Percentiles rank a stretch among this genome's conserved stretches.
phyloP scores from a whole-genome alignment of 2,329 filamentous ascomycete species.

The Aspergillus candidus region DNA sequence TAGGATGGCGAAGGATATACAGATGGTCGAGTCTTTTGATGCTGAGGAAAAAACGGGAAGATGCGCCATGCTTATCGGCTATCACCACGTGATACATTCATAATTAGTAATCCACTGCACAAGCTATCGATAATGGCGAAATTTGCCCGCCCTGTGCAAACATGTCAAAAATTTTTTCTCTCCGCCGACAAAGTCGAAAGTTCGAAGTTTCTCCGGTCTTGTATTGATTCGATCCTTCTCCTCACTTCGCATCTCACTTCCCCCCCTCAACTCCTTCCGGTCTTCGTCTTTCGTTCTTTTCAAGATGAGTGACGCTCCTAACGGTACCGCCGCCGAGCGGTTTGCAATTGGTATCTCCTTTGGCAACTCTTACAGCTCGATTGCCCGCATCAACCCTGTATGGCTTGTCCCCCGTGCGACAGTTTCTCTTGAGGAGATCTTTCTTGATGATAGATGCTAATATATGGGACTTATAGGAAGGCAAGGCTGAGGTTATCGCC shows the following conservation, averaged over 20 bases:
- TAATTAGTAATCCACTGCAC: slow-evolving; percentile 7
- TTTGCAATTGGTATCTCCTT: slow-evolving; percentile 91
- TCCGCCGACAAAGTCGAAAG: slow-evolving; percentile 11
- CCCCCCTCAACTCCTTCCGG: slow-evolving; percentile 8
- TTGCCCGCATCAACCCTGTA: slow-evolving; percentile 72
- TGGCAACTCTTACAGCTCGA: slow-evolving; percentile 97
- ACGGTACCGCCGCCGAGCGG: slow-evolving; percentile 48
- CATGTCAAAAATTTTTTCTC: slow-evolving; percentile 32
- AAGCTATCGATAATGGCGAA: slow-evolving; percentile 34
- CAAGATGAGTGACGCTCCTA: slow-evolving; percentile 49
- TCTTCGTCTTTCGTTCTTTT: slow-evolving; percentile 9
- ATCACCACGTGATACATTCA: slow-evolving; percentile 23
- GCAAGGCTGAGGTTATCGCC: slow-evolving; percentile 95
- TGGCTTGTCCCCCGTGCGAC: slow-evolving; percentile 18
- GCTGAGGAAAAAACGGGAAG: slow-evolving; percentile 6
- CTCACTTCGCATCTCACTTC: slow-evolving; percentile 15
- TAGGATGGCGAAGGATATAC: neutral
- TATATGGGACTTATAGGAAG: slow-evolving; percentile 51
- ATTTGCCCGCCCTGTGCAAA: slow-evolving; percentile 21
- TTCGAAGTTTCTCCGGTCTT: slow-evolving; percentile 10
- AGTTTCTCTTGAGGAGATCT: neutral
- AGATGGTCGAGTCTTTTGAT: neutral
- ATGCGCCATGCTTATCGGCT: slow-evolving; percentile 12
- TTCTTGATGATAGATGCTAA: neutral
- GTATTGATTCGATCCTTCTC: slow-evolving; percentile 16